phyloP scores from a whole-genome alignment of 2,329 filamentous ascomycete genomes.

The Paecilomyces sp. region DNA sequence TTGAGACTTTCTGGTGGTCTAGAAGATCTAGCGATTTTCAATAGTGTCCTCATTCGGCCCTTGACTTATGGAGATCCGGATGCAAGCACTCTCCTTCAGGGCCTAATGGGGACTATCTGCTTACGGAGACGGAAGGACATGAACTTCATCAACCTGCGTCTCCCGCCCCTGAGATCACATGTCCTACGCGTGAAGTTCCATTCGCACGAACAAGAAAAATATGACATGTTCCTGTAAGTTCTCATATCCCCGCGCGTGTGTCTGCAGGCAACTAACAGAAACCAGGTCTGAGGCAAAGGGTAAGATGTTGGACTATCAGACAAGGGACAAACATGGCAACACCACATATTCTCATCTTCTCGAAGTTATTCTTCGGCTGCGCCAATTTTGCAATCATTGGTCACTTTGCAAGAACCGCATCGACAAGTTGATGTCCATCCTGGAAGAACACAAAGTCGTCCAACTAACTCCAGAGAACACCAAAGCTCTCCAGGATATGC shows the following conservation, averaged over 20 bases:
- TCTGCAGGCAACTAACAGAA: slow-evolving; percentile 17
- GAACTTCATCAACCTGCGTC: slow-evolving; percentile 73
- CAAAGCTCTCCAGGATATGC: slow-evolving; percentile 63
- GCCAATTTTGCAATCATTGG: slow-evolving; percentile 88
- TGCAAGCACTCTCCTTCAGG: slow-evolving; percentile 61
- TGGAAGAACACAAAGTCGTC: slow-evolving; percentile 62
- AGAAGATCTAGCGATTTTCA: slow-evolving; percentile 66
- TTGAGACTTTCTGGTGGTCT: slow-evolving; percentile 68
- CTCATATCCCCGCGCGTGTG: slow-evolving; percentile 1
- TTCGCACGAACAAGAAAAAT: slow-evolving; percentile 67
- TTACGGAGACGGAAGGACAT: slow-evolving; percentile 80
- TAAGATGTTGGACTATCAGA: slow-evolving; percentile 55
- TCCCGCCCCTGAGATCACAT: slow-evolving; percentile 71
- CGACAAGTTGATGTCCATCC: slow-evolving; percentile 60
- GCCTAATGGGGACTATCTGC: slow-evolving; percentile 73
- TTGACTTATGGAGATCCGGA: slow-evolving; percentile 51
- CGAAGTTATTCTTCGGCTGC: slow-evolving; percentile 72
- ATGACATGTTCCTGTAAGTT: slow-evolving; percentile 62
- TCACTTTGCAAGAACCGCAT: slow-evolving; percentile 69
- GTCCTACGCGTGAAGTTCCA: slow-evolving; percentile 69
- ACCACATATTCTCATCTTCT: slow-evolving; percentile 67
- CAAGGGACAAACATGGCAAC: slow-evolving; percentile 34
- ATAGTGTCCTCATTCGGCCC: slow-evolving; percentile 61
- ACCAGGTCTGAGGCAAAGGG: slow-evolving; percentile 65
- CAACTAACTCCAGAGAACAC: slow-evolving; percentile 65